Evolutionary conservation across 371 early-diverging fungal species (phyloP).

Genomic region (Apophysomyces sp.): DNA sequence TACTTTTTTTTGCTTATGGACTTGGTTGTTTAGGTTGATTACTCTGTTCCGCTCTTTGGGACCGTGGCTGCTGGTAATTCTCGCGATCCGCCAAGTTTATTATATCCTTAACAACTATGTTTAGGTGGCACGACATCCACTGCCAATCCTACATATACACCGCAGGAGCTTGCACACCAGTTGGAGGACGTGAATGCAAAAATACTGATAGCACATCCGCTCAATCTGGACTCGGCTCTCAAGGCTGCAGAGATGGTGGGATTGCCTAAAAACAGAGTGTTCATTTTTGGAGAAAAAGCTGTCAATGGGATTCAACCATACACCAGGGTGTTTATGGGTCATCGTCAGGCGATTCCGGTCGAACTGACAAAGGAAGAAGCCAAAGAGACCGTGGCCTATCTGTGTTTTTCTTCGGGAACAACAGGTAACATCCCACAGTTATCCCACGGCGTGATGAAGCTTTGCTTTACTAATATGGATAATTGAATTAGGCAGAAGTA

Average conservation of each 20-base stretch:
- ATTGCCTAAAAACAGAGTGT: constrained; percentile 49
- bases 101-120: constrained; percentile 2
- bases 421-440: constrained; percentile 44
- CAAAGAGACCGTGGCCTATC: constrained; percentile 50
- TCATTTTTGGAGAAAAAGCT: constrained; percentile 56
- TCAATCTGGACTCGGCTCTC: constrained; percentile 47
- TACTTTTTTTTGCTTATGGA: not conserved
- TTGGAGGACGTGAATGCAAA: constrained; percentile 68
- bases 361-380: constrained; percentile 22
- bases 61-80: constrained; percentile 36
- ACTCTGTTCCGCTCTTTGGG: constrained; percentile 35
- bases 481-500: constrained; percentile 38
- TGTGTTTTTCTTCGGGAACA: constrained; percentile 87
- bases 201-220: constrained; percentile 52
- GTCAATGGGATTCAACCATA: constrained; percentile 41
- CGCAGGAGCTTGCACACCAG: constrained; percentile 74
- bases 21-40: constrained; percentile 8
- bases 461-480: not conserved
- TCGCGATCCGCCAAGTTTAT: not conserved
- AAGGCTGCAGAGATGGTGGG: constrained; percentile 61
- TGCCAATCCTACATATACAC: constrained; percentile 79
- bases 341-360: constrained; percentile 19
- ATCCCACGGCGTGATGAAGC: not conserved
- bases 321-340: constrained; percentile 11
- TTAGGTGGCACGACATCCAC: constrained; percentile 68